These are phyloP conservation scores for Phytophthora citricola DNA, from an alignment of 352 stramenopile genomes.

Conservation along the genomic window DNA sequence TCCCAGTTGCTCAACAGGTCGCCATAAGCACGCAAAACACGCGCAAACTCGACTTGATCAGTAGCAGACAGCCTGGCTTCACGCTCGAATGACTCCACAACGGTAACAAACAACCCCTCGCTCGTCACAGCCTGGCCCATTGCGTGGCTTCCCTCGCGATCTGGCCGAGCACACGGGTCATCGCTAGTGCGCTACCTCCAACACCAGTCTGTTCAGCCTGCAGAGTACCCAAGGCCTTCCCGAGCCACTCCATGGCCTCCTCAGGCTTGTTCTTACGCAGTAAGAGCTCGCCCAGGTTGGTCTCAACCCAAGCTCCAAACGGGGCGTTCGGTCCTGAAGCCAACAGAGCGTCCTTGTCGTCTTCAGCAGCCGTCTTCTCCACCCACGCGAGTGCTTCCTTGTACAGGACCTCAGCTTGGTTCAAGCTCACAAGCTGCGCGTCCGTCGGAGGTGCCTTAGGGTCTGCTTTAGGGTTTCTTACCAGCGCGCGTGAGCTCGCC, in stretches of 20 bases:
- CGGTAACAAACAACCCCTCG: conserved; percentile 74
- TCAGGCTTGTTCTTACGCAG: conserved; percentile 65
- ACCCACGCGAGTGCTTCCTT: conserved; percentile 73
- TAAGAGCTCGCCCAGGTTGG: conserved; percentile 73
- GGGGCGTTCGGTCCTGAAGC: conserved; percentile 57
- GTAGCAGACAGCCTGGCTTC: conserved; percentile 56
- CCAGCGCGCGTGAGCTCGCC: conserved; percentile 48
- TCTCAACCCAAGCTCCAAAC: conserved; percentile 75
- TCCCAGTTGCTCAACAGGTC: conserved; percentile 62
- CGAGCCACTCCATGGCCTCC: conserved; percentile 73
- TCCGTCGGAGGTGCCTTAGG: conserved; percentile 38
- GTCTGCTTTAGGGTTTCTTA: conserved; percentile 31
- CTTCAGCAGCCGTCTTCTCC: conserved; percentile 51
- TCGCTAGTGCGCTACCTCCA: conserved; percentile 57
- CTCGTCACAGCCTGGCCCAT: conserved; percentile 75
- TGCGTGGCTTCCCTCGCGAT: conserved; percentile 68
- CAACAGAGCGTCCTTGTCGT: conserved; percentile 53
- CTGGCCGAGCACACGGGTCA: conserved; percentile 69
- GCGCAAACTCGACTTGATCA: conserved; percentile 74
- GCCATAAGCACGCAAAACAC: conserved; percentile 63
- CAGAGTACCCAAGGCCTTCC: conserved; percentile 69
- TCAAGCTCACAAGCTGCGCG: conserved; percentile 51
- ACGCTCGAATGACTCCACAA: conserved; percentile 75
- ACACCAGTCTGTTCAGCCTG: conserved; percentile 55
- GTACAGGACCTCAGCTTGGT: conserved; percentile 75